Base-by-base conservation (phyloP, 2,329 filamentous ascomycete genomes). In the Biscogniauxia marginata region DNA sequence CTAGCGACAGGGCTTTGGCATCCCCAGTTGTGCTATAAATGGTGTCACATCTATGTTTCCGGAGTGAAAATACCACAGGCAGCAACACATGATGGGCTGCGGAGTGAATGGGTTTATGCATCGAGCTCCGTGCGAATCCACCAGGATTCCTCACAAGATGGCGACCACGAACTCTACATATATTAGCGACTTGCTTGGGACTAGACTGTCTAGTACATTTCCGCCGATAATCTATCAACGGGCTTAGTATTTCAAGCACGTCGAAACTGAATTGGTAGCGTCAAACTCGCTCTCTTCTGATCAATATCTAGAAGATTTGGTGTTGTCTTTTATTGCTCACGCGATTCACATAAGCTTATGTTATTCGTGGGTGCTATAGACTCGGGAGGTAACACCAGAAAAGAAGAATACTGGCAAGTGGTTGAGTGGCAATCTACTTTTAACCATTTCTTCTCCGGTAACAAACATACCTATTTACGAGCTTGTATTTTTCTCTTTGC, bases 1-100 rank as follows among this genome's bases (percentile, higher is more conserved):
- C 44, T 63, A 63, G 53, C 8, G 25, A 39, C 9, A 16, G n/a
- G 30, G 7, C 7, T 39, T 6, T 16, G 13, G 6, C 30, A 11
- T 25, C 30, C 30, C 13, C 30, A 39, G 30, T 16, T 6, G 30
- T 39, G 30, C 13, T 39, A 39, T 39, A 11, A 30, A 7, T 9
- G 30, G 11, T 6, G 13, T 16, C n/a, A 16, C n/a, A 6, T 9
- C 30, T 39, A n/a, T 16, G 13, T 11, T 39, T 39, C 30, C 13
- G 13, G 30, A 39, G n/a, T 39, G 13, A 3, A 39, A 3, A 39
- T 39, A n/a, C 30, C 30, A 39, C 13, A 39, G 30, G 9, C 30
- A 39, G 30, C 6, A 39, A 16, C 7, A 6, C 6, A n/a, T n/a
- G 13, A n/a, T 5, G 30, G 30, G 30, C 9, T 30, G 30, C 5